Evolutionary conservation across 768 basidiomycete species (phyloP).

Genomic region (Tulasnella sp.): DNA sequence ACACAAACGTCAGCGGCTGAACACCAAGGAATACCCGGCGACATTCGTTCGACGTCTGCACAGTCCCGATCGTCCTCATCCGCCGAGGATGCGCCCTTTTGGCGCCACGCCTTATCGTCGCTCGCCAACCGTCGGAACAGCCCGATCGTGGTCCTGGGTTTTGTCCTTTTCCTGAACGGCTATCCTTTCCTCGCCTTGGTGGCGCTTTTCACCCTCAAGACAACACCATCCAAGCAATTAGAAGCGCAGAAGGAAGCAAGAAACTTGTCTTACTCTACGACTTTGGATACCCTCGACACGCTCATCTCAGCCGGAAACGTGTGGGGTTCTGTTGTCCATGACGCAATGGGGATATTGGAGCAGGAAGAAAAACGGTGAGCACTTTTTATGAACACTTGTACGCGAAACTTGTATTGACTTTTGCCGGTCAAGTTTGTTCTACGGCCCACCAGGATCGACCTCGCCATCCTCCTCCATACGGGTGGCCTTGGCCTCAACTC

Average conservation of each 20-base stretch:
- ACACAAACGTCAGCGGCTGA: too few relatives aligned
- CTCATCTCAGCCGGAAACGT: conserved; percentile 52
- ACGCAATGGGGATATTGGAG: conserved; percentile 52
- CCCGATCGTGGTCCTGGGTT: not conserved
- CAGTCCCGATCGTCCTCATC: not conserved
- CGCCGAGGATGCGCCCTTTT: not conserved
- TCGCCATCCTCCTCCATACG: conserved; percentile 47
- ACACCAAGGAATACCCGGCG: too few relatives aligned
- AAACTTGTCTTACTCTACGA: conserved; percentile 30
- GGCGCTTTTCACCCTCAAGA: not conserved
- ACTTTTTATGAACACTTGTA: not conserved
- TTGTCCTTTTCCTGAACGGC: conserved; percentile 4
- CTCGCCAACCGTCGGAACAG: conserved; percentile 4
- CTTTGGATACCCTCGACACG: conserved; percentile 51
- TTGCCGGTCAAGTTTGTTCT: conserved; percentile 21
- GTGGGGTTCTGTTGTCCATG: conserved; percentile 65
- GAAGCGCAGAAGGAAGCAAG: not conserved
- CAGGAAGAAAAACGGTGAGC: conserved; percentile 55
- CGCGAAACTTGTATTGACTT: not conserved
- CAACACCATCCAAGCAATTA: not conserved
- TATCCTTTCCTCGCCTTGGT: not conserved
- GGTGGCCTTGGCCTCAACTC: conserved; percentile 56
- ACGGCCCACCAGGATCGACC: conserved; percentile 35
- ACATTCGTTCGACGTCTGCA: not conserved
- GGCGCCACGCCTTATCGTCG: not conserved